Conservation (phyloP, 345 rosid genomes). For the Stellera chamaejasme region DNA sequence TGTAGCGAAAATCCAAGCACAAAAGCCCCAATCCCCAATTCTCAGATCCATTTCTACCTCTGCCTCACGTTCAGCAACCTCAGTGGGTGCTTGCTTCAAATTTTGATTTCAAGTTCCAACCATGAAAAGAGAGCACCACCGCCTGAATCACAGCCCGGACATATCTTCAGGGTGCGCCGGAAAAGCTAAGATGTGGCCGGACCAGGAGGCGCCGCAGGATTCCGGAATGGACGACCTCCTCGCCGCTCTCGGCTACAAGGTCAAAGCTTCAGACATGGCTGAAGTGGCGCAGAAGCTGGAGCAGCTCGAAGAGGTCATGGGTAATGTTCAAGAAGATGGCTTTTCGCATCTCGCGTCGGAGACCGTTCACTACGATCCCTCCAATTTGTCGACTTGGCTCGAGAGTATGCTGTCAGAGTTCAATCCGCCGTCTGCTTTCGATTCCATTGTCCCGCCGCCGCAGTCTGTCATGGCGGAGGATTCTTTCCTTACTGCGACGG, state of each 20-base stretch:
- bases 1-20: slow-evolving; percentile 34
- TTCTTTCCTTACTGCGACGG: slow-evolving; percentile 30
- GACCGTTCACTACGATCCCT: slow-evolving; percentile 70
- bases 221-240: slow-evolving; percentile 69
- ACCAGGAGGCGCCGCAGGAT: slow-evolving; percentile 22
- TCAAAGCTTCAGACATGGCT: slow-evolving; percentile 69
- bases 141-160: slow-evolving; percentile 21
- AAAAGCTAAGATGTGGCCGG: slow-evolving; percentile 46
- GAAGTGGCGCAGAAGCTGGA: slow-evolving; percentile 85
- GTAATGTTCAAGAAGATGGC: slow-evolving; percentile 50
- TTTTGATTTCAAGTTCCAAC: not conserved
- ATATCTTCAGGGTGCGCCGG: slow-evolving; percentile 15
- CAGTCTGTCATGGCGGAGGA: slow-evolving; percentile 10
- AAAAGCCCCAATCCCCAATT: slow-evolving; percentile 28
- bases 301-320: slow-evolving; percentile 65
- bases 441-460: slow-evolving; percentile 7
- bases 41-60: slow-evolving; percentile 22
- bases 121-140: slow-evolving; percentile 51
- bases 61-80: too few relatives aligned
- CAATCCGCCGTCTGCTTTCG: slow-evolving; percentile 32
- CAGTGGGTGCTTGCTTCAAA: too few relatives aligned
- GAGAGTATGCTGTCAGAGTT: slow-evolving; percentile 60
- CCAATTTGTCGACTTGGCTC: slow-evolving; percentile 64
- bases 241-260: slow-evolving; percentile 69
- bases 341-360: slow-evolving; percentile 50